phyloP scores from a whole-genome alignment of 257 asterid genomes.

The Nicotiana noctiflora region DNA sequence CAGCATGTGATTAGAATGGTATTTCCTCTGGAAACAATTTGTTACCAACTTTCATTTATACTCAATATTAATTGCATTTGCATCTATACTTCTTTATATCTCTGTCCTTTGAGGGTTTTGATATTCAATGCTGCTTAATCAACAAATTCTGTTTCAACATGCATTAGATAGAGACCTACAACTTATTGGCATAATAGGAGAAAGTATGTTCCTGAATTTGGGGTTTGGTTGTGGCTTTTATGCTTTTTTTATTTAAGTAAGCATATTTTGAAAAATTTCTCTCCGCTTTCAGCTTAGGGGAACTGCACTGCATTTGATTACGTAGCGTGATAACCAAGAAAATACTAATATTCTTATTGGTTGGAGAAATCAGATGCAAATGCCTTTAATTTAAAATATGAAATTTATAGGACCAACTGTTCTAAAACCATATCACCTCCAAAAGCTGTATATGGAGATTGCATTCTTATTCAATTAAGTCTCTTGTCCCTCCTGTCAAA shows the following conservation, averaged over 20 bases:
- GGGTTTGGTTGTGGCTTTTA: not conserved
- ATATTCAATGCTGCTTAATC: not conserved
- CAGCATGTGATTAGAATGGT: constrained; percentile 65
- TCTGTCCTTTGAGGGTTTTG: not conserved
- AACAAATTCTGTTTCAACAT: not conserved
- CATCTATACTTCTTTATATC: not conserved
- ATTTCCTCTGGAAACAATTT: constrained; percentile 10
- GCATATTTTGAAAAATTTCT: not conserved
- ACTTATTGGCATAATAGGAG: not conserved
- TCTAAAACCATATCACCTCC: not conserved
- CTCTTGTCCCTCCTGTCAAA: not conserved
- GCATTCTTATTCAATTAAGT: not conserved
- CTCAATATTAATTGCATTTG: not conserved
- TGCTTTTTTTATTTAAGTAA: not conserved
- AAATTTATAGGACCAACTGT: not conserved
- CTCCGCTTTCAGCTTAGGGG: not conserved
- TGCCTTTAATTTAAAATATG: not conserved
- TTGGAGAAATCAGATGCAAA: not conserved
- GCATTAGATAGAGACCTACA: not conserved
- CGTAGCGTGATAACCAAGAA: not conserved
- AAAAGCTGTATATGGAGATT: not conserved
- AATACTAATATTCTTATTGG: not conserved
- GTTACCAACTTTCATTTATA: not conserved
- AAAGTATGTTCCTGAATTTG: not conserved
- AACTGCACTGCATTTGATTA: not conserved